These are phyloP conservation scores for Solanum arcanum DNA, from an alignment of 257 asterid species.

Conservation along the genomic window DNA sequence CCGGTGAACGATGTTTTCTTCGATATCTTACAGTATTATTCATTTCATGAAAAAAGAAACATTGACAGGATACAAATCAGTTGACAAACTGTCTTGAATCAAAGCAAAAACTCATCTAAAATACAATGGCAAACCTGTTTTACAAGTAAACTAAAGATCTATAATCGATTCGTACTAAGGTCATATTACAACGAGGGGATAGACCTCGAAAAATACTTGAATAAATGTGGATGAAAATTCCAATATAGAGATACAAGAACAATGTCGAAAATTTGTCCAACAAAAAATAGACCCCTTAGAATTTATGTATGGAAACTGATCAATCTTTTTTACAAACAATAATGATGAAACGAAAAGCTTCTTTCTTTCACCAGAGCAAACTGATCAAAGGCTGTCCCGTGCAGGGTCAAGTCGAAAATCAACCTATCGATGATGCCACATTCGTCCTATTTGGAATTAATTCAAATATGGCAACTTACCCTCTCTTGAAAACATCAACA, in stretches of 20 bases:
- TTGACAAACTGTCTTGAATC: background rate
- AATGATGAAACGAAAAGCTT: background rate
- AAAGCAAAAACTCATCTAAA: background rate
- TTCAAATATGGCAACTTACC: background rate
- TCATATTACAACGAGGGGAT: background rate
- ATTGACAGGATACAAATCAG: background rate
- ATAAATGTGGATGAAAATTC: background rate
- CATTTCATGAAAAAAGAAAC: background rate
- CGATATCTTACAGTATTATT: background rate
- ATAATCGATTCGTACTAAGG: background rate
- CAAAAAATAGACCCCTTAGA: background rate
- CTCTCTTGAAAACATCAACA: background rate
- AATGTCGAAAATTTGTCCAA: background rate
- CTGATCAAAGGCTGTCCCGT: background rate
- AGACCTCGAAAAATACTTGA: background rate
- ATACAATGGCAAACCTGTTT: background rate
- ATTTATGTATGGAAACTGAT: background rate
- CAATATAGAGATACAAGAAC: background rate
- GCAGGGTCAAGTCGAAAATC: background rate
- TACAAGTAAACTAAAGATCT: background rate
- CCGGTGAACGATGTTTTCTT: background rate
- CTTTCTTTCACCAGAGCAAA: background rate
- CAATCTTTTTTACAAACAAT: background rate
- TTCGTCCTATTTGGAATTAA: background rate
- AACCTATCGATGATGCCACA: background rate